Conservation (phyloP, 2,329 filamentous ascomycete species). For the Colletotrichum incanum region DNA sequence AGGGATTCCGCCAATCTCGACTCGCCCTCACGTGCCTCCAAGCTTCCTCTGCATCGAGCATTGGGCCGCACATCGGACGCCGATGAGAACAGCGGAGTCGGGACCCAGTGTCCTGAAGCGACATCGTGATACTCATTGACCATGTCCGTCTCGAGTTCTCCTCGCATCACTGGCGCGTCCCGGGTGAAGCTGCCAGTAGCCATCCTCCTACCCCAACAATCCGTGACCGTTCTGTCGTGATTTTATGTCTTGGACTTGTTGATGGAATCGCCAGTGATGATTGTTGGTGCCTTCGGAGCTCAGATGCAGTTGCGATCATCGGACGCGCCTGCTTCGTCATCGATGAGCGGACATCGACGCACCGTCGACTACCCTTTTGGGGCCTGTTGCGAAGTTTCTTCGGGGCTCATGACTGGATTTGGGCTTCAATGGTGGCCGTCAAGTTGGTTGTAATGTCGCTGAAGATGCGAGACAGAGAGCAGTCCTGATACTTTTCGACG, state of each 20-base stretch:
- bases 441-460: conserved; percentile 70
- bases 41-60: conserved; percentile 13
- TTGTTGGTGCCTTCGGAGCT: not conserved
- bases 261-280: not conserved
- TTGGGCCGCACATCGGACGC: conserved; percentile 18
- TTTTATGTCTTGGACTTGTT: not conserved
- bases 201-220: not conserved
- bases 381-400: not conserved
- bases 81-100: not conserved
- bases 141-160: not conserved
- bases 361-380: not conserved
- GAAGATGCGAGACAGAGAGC: conserved; percentile 80
- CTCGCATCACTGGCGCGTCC: conserved; percentile 15
- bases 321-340: not conserved
- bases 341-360: not conserved
- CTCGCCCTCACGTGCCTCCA: conserved; percentile 15
- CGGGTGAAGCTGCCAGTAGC: not conserved
- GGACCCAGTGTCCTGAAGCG: not conserved
- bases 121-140: not conserved
- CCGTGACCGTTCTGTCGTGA: not conserved
- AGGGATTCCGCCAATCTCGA: conserved; percentile 26
- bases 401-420: conserved; percentile 29
- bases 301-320: not conserved
- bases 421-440: conserved; percentile 47
- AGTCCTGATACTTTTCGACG: conserved; percentile 81